Percentiles rank a stretch among this genome's conserved stretches.
Conservation (phyloP, 176 grass and related monocot species). For the Eragrostis nindensis region DNA sequence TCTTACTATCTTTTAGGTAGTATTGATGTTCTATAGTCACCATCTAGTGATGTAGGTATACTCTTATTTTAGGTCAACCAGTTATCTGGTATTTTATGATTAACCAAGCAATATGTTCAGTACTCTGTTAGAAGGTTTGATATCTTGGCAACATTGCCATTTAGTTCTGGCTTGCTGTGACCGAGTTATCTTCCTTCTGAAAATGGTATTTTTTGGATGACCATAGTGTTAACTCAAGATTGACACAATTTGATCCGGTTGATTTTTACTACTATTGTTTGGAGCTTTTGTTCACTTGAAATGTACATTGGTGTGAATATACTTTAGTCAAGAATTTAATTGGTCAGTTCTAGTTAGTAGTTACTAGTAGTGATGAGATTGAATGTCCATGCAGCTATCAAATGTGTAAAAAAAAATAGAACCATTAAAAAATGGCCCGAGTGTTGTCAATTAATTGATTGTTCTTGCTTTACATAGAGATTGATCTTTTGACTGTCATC, state of each 20-base stretch:
- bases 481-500: slow-evolving; percentile 8
- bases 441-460: neutral
- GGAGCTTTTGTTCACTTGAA: slow-evolving; percentile 10
- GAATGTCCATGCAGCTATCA: neutral
- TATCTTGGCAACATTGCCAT: neutral
- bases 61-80: neutral
- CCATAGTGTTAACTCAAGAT: neutral
- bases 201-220: neutral
- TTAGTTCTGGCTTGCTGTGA: neutral
- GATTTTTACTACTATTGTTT: slow-evolving; percentile 11
- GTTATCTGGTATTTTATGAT: neutral
- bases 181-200: slow-evolving; percentile 5
- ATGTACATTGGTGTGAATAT: neutral
- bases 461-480: neutral
- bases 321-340: neutral
- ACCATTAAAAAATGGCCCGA: too few species aligned
- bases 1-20: neutral
- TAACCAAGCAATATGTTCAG: slow-evolving; percentile 2
- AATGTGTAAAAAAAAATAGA: too few species aligned
- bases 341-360: neutral
- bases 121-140: neutral
- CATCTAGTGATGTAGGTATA: neutral
- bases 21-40: neutral
- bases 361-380: slow-evolving; percentile 1
- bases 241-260: neutral